A percentile compares a stretch with the other conserved stretches of the same genome.
Evolutionary conservation across 1,139 yeast genomes (phyloP).

Genomic region (Protomyces arabidopsidicola): DNA sequence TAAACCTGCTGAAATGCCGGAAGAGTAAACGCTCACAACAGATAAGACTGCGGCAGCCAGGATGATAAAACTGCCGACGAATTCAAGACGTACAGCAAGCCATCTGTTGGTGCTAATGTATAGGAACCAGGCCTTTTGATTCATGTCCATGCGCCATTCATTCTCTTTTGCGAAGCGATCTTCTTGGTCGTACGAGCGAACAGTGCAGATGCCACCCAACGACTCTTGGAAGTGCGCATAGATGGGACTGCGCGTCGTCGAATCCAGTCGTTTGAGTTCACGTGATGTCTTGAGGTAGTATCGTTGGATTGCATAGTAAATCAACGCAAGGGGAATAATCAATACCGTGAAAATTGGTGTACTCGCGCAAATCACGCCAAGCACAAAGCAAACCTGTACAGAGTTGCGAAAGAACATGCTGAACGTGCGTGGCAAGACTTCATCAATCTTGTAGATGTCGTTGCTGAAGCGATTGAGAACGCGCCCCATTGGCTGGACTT

Average conservation of each 20-base stretch:
- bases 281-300: constrained; percentile 86
- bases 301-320: constrained; percentile 80
- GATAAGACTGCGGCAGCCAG: constrained; percentile 56
- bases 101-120: constrained; percentile 61
- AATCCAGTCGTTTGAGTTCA: constrained; percentile 89
- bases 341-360: constrained; percentile 82
- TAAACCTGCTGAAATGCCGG: constrained; percentile 54
- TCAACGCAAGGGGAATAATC: constrained; percentile 61
- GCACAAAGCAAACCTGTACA: constrained; percentile 71
- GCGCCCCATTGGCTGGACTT: constrained; percentile 95
- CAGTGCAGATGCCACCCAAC: constrained; percentile 79
- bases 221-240: constrained; percentile 97
- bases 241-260: constrained; percentile 88
- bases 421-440: constrained; percentile 76
- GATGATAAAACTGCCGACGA: constrained; percentile 61
- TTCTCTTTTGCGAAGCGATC: constrained; percentile 61
- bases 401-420: constrained; percentile 72
- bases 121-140: constrained; percentile 56
- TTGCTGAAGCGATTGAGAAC: constrained; percentile 88
- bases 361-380: constrained; percentile 74
- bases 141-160: constrained; percentile 58
- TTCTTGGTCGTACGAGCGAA: constrained; percentile 80
- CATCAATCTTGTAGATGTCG: constrained; percentile 90
- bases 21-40: constrained; percentile 49
- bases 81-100: constrained; percentile 64